Evolutionary conservation across 2,329 filamentous ascomycete species (phyloP), one percentile per base, ranked within the genome.

Genomic region (Ophiostoma himal-ulmi): DNA sequence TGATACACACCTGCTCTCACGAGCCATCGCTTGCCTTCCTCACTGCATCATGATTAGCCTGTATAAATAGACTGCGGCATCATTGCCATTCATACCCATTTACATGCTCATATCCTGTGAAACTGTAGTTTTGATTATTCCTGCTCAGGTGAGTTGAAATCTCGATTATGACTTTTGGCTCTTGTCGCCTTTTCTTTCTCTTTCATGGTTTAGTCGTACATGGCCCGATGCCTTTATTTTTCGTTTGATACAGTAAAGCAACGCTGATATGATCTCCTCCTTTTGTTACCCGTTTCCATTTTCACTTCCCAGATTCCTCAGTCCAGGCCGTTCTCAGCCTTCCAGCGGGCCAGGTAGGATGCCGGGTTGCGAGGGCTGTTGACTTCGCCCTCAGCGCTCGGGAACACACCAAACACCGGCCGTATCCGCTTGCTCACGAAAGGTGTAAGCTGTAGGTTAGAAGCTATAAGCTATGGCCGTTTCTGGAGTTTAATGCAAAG

Each of bases 371-470:
- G 82, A 13, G 88, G 86, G 20, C 89, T 88, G 73, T 74, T 69
- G 30, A 76, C 76, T 44, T 83, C 81, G 34, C 83, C 83, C 74
- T 85, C 81, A 77, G 88, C 89, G 72, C 82, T 81, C 22, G 73
- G 71, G 62, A 75, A 76, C 22, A 73, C 71, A 67, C 75, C 88
- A 68, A 80, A 81, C 30, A 81, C 78, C 54, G 81, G 79, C 73
- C 83, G 80, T 70, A 93, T 82, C 72, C 84, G 85, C 68, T 82
- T 82, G 71, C 88, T 87, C 68, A 95, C 90, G 76, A 94, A 96
- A 1, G 92, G 92, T 2, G 89, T 92, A 76, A 96, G 85, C 92
- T 95, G n/a, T 48, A 22, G 7, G 68, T 72, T 72, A 75, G 76
- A 37, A 13, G 17, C 39, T n/a, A 4, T 60, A 5, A 17, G 7